A percentile compares a stretch with the other conserved stretches of the same genome.
Evolutionary conservation across 148 eudicot species (phyloP).

Genomic region (Drosera capensis): DNA sequence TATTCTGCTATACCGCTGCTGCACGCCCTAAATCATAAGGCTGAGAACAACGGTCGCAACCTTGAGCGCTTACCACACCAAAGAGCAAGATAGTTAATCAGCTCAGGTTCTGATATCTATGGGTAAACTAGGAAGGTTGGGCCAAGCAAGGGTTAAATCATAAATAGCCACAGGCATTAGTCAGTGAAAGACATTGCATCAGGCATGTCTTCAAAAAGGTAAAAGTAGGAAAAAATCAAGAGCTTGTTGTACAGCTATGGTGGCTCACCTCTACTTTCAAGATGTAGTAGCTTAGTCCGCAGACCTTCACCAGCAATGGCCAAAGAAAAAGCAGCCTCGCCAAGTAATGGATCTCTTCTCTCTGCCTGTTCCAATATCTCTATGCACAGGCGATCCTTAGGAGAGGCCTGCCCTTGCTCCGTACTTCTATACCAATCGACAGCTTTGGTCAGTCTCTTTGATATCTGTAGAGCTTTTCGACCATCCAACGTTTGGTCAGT

Average conservation of each 20-base stretch:
- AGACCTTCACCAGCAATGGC: constrained; percentile 74
- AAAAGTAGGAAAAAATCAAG: not conserved
- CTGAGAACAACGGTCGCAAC: no score
- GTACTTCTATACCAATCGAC: constrained; percentile 27
- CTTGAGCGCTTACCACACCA: no score
- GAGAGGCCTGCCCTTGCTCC: constrained; percentile 52
- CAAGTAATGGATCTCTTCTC: constrained; percentile 60
- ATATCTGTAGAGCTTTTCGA: constrained; percentile 64
- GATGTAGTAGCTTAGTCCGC: constrained; percentile 58
- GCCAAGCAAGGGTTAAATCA: no score
- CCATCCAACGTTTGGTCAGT: constrained; percentile 62
- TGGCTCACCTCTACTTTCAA: constrained; percentile 76
- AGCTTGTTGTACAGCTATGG: not conserved
- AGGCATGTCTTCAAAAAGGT: not conserved
- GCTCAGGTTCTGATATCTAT: no score
- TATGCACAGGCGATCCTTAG: constrained; percentile 79
- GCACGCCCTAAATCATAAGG: no score
- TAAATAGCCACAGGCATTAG: not conserved
- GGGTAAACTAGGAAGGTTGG: no score
- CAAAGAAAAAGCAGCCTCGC: constrained; percentile 71
- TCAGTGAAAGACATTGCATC: not conserved
- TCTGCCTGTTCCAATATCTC: constrained; percentile 87
- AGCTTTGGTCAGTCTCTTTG: constrained; percentile 67
- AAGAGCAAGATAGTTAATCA: no score
- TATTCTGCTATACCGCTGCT: no score